These are phyloP conservation scores for Aspergillus pseudoterreus DNA, from an alignment of 2,329 filamentous ascomycete species.

Conservation along the genomic window DNA sequence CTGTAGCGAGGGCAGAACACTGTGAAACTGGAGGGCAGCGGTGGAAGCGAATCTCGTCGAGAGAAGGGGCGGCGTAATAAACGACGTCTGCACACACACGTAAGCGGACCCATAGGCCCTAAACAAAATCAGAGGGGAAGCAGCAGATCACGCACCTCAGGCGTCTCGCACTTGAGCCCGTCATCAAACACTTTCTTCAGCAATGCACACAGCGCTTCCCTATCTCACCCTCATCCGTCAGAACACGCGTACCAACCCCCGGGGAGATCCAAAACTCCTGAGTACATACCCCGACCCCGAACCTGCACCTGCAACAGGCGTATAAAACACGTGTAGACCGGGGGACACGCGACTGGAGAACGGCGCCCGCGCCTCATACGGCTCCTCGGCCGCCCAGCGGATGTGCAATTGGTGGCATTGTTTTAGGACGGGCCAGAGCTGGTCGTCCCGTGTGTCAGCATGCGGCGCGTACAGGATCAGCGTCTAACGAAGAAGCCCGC, in stretches of 20 bases:
- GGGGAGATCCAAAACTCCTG: constrained; percentile 26
- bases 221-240: constrained; percentile 21
- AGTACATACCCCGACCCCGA: constrained; percentile 2
- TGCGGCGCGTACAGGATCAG: too few relatives aligned
- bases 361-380: constrained; percentile 62
- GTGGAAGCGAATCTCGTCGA: constrained; percentile 61
- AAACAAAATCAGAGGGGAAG: background rate
- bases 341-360: constrained; percentile 72
- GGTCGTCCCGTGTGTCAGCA: background rate
- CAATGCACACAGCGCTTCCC: constrained; percentile 54
- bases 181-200: constrained; percentile 56
- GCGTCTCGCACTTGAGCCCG: constrained; percentile 53
- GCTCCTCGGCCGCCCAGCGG: constrained; percentile 64
- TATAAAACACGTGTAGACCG: constrained; percentile 78
- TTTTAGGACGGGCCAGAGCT: constrained; percentile 61
- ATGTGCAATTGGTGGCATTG: constrained; percentile 71
- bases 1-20: constrained; percentile 56
- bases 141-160: constrained; percentile 37
- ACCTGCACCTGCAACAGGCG: constrained; percentile 38
- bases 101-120: background rate
- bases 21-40: constrained; percentile 67
- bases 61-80: constrained; percentile 56
- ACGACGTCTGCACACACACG: constrained; percentile 45
- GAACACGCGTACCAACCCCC: background rate
- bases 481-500: too few relatives aligned